phyloP scores from a whole-genome alignment of 345 rosid genomes.

The Jatropha curcas region DNA sequence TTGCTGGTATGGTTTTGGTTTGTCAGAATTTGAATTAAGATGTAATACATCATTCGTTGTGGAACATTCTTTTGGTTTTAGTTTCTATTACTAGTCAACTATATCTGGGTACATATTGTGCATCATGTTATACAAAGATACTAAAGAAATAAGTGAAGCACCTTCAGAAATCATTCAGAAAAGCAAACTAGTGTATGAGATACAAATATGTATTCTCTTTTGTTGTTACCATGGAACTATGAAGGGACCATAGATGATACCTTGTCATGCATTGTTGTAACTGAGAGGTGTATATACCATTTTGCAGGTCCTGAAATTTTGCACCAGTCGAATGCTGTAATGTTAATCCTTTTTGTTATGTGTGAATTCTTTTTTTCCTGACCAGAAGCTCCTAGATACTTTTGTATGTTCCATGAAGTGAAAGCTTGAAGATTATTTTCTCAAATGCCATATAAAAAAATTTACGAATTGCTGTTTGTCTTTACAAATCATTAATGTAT shows the following conservation, averaged over 20 bases:
- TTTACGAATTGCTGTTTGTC: not conserved
- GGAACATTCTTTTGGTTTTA: not conserved
- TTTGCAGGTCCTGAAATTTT: not conserved
- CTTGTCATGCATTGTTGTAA: not conserved
- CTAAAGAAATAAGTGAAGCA: conserved; percentile 13
- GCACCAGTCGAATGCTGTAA: not conserved
- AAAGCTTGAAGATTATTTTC: not conserved
- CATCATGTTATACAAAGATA: not conserved
- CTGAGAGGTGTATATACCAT: not conserved
- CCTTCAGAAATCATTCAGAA: not conserved
- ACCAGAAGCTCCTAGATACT: not conserved
- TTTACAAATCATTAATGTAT: no score
- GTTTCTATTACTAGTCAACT: not conserved
- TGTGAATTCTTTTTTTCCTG: no score
- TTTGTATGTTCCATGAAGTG: not conserved
- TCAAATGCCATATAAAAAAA: not conserved
- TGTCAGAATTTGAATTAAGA: not conserved
- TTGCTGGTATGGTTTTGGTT: conserved; percentile 54
- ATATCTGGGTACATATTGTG: not conserved
- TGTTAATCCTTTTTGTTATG: not conserved
- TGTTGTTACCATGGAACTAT: not conserved
- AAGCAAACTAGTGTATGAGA: not conserved
- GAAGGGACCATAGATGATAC: not conserved
- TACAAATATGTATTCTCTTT: no score
- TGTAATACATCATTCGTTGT: not conserved